Percentiles rank a stretch among this genome's conserved stretches.
These are phyloP conservation scores for Opeltia flavorubescens DNA, from an alignment of 495 filamentous ascomycete genomes.

Conservation along the genomic window DNA sequence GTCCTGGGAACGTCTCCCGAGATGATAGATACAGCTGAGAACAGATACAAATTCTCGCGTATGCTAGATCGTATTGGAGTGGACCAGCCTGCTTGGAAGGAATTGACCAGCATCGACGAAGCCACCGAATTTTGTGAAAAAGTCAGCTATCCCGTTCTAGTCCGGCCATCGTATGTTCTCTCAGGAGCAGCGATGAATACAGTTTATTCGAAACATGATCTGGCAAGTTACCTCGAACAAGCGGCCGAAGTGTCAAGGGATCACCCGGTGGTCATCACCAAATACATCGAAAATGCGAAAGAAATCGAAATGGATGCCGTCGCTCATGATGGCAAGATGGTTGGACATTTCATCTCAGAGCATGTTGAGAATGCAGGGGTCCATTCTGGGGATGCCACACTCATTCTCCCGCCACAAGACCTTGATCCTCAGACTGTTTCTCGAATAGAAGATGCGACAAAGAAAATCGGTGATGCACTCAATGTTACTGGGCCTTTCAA, in stretches of 20 bases:
- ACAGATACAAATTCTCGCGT: slow-evolving; percentile 96
- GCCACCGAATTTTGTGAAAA: slow-evolving; percentile 74
- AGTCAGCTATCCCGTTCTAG: slow-evolving; percentile 86
- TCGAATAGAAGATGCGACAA: slow-evolving; percentile 85
- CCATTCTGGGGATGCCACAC: slow-evolving; percentile 92
- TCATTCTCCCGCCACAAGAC: slow-evolving; percentile 95
- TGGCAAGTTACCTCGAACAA: slow-evolving; percentile 81
- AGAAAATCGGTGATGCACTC: slow-evolving; percentile 87
- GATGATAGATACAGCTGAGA: slow-evolving; percentile 97
- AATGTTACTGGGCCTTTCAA: slow-evolving; percentile 97
- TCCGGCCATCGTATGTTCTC: slow-evolving; percentile 92
- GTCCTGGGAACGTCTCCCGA: slow-evolving; percentile 92
- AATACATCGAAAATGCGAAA: slow-evolving; percentile 95
- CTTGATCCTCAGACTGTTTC: slow-evolving; percentile 76
- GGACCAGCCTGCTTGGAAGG: slow-evolving; percentile 96
- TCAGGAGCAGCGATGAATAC: slow-evolving; percentile 99
- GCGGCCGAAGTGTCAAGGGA: slow-evolving; percentile 88
- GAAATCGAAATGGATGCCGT: slow-evolving; percentile 98
- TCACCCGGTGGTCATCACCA: slow-evolving; percentile 96
- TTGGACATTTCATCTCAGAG: slow-evolving; percentile 89
- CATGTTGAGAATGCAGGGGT: slow-evolving; percentile 97
- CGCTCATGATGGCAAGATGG: slow-evolving; percentile 70
- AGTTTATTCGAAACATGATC: slow-evolving; percentile 81
- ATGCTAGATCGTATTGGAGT: slow-evolving; percentile 91
- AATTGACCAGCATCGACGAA: slow-evolving; percentile 80